phyloP scores from a whole-genome alignment of 2,329 filamentous ascomycete species.

The Neopestalotiopsis sp. region DNA sequence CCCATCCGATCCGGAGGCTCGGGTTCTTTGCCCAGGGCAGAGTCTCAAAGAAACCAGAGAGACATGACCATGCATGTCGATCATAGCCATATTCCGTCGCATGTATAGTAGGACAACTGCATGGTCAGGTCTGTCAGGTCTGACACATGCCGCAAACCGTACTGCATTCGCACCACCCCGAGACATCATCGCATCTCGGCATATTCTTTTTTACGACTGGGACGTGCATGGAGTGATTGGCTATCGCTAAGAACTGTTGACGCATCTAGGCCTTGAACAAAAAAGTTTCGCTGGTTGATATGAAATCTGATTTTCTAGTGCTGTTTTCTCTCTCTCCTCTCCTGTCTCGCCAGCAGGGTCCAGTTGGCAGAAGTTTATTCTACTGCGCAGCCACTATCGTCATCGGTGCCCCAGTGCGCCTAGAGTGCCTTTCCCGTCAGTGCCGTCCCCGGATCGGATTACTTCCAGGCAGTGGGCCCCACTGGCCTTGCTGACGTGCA shows the following conservation, averaged over 20 bases:
- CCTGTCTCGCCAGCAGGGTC: not conserved
- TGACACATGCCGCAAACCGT: not conserved
- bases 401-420: not conserved
- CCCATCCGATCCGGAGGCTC: not conserved
- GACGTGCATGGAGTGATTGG: not conserved
- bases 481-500: not conserved
- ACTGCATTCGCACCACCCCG: not conserved
- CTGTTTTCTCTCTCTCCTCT: not conserved
- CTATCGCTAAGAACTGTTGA: not conserved
- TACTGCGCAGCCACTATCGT: not conserved
- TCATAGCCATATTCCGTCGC: not conserved
- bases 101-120: not conserved
- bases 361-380: not conserved
- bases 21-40: not conserved
- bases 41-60: not conserved
- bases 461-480: not conserved
- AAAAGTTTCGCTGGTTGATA: not conserved
- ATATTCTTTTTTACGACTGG: not conserved
- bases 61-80: not conserved
- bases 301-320: too few species aligned
- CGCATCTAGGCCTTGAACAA: not conserved
- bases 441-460: not conserved
- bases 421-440: not conserved
- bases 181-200: not conserved
- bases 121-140: not conserved